Conservation (phyloP, 1,284 basidiomycete species). For the Mixia osmundae region DNA sequence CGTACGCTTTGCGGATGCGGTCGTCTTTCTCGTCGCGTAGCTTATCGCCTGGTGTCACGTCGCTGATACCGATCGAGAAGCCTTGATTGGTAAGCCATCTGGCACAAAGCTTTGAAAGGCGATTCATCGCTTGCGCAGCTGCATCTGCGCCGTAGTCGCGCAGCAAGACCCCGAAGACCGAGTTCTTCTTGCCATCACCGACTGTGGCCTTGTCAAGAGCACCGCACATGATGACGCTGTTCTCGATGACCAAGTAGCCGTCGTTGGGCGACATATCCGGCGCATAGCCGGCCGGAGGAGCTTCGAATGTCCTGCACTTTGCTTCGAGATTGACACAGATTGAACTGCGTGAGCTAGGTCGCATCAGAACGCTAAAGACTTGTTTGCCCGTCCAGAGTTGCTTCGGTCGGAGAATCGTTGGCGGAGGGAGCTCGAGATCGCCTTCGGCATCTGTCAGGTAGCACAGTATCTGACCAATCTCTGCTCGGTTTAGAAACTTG, state of each 20-base stretch:
- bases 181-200: slow-evolving; percentile 97
- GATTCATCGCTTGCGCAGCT: slow-evolving; percentile 86
- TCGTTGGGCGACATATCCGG: slow-evolving; percentile 86
- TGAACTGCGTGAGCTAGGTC: slow-evolving; percentile 62
- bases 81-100: slow-evolving; percentile 91
- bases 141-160: slow-evolving; percentile 90
- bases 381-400: slow-evolving; percentile 97
- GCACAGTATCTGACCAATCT: slow-evolving; percentile 90
- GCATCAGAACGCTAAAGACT: slow-evolving; percentile 88
- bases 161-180: slow-evolving; percentile 92
- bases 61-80: slow-evolving; percentile 95
- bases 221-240: slow-evolving; percentile 98
- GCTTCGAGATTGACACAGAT: slow-evolving; percentile 88
- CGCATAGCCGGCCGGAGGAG: slow-evolving; percentile 38
- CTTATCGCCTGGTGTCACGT: slow-evolving; percentile 82
- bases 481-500: slow-evolving; percentile 74
- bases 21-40: slow-evolving; percentile 59
- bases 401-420: slow-evolving; percentile 78
- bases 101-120: slow-evolving; percentile 83
- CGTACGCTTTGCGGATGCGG: slow-evolving; percentile 73
- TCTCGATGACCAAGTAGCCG: slow-evolving; percentile 90
- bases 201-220: slow-evolving; percentile 98
- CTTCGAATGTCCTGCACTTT: slow-evolving; percentile 81
- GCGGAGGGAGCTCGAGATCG: slow-evolving; percentile 86
- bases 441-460: slow-evolving; percentile 79